Base-by-base conservation (phyloP, 1,284 basidiomycete genomes). In the Anthracocystis setariae region DNA sequence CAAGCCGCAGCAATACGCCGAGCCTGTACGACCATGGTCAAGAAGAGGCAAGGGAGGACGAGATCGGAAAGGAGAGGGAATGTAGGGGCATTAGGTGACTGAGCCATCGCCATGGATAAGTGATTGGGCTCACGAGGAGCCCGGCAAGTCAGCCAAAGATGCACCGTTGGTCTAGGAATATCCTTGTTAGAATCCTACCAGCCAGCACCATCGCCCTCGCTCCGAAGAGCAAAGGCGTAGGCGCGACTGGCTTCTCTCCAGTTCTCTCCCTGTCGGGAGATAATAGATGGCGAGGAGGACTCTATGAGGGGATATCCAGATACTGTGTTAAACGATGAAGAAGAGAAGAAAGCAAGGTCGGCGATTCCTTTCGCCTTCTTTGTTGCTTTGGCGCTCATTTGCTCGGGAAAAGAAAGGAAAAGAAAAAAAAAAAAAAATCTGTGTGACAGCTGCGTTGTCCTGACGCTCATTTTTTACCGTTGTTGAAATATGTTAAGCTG, bases 81-180 rank as follows among this genome's bases (percentile, higher is more conserved):
- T 71, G 68, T 71, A 71, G 68, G 62, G 48, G 54, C 68, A 71
- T 65, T 71, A 71, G 68, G 68, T 71, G 68, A 71, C 68, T 65
- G 68, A 64, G 24, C 54, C 62, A 65, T 71, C 62, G 68, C 68
- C 68, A 71, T 71, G 40, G 57, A 58, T 20, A 45, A 48, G 32
- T 35, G n/a, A 27, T 35, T n/a, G 47, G n/a, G 47, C 25, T 37
- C 33, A 37, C 24, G 32, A 46, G 43, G 40, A 61, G 43, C 58
- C 48, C 61, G 68, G 68, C 68, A 71, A 71, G 68, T 61, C 68
- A 65, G 68, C 68, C 68, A 71, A 71, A 71, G 68, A 71, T 71
- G 68, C 68, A 65, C 62, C 68, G 51, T 71, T 71, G 54, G 55
- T 71, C 68, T 71, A 49, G 68, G 68, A 52, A 35, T 61, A 61